A percentile compares a stretch with the other conserved stretches of the same genome.
Evolutionary conservation across 2,329 filamentous ascomycete species (phyloP).

Genomic region (Cladosporium sp.): DNA sequence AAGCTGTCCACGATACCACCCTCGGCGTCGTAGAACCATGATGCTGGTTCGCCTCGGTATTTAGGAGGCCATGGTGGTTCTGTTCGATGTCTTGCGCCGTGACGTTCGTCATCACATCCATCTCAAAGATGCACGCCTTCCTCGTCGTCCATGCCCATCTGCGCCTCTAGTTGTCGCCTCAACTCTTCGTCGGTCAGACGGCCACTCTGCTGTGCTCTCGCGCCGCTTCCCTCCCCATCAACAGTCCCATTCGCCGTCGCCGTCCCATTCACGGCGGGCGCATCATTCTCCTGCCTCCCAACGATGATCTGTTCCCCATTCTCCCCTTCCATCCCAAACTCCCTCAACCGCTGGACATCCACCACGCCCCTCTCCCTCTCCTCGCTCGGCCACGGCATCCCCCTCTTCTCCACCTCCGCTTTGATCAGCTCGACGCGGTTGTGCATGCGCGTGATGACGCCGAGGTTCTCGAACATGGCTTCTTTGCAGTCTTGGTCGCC

Average conservation of each 20-base stretch:
- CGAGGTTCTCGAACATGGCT: slow-evolving; percentile 71
- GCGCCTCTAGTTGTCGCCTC: slow-evolving; percentile 57
- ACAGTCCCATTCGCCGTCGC: slow-evolving; percentile 8
- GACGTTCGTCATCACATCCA: neutral
- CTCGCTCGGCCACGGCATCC: slow-evolving; percentile 53
- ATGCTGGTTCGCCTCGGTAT: neutral
- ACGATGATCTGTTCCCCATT: slow-evolving; percentile 28
- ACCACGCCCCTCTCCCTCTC: slow-evolving; percentile 24
- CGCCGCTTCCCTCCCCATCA: neutral
- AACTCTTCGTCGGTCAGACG: slow-evolving; percentile 63
- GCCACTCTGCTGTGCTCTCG: slow-evolving; percentile 41
- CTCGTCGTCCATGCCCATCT: slow-evolving; percentile 54
- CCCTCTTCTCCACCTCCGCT: slow-evolving; percentile 65
- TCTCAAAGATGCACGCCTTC: slow-evolving; percentile 64
- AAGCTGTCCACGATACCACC: neutral
- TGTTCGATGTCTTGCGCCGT: neutral
- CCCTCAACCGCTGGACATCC: slow-evolving; percentile 19
- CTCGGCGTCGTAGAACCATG: neutral
- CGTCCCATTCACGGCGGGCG: slow-evolving; percentile 23
- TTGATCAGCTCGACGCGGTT: slow-evolving; percentile 66
- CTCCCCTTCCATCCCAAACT: slow-evolving; percentile 23
- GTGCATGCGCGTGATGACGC: slow-evolving; percentile 68
- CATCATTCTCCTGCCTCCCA: slow-evolving; percentile 23
- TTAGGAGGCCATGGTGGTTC: neutral
- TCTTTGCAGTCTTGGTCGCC: slow-evolving; percentile 71